Evolutionary conservation across 106 monocot genomes (phyloP), one percentile per base, ranked within the genome.

Genomic region (Dendrobium chrysotoxum): DNA sequence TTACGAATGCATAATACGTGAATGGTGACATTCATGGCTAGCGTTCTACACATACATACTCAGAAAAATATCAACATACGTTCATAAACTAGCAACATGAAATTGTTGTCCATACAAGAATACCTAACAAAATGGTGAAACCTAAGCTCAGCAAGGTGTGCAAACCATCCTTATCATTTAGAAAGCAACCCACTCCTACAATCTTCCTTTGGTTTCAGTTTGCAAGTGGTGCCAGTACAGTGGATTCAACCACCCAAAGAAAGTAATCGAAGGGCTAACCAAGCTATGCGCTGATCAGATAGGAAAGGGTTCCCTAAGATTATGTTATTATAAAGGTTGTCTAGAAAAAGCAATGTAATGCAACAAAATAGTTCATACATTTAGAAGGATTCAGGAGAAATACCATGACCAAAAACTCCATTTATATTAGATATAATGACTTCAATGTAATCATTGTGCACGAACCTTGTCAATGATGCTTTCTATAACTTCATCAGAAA

Each of bases 401-500:
- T 65, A 65, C 25, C 23, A 64, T 64, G 25, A 65, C 23, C 70
- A 28, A 16, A 70, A 12, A 35, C 17, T 16, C 25, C 15, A 35
- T 13, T 70, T 70, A 70, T 17, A 31, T 7, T 23, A 35, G 0
- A 70, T 3, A 70, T 28, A 70, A 26, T 38, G 15, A 15, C 28
- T 13, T 70, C 11, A 16, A 35, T 70, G 28, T 31, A 70, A 70
- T 70, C 25, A 31, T 70, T 35, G 30, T 15, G 35, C 12, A 47
- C 5, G 10, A 76, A 98, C 97, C 94, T 98, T 98, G 74, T 98
- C 92, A 74, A 98, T 94, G 78, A 98, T 98, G 83, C 90, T 92
- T 76, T 98, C 94, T 75, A 98, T 98, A 77, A 98, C 92, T 78
- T 98, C 97, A 71, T 98, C 91, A 3, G 97, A 92, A 85, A 98